These are phyloP conservation scores for Trichoderma cornu-damae DNA, from an alignment of 2,329 filamentous ascomycete species.

Conservation along the genomic window DNA sequence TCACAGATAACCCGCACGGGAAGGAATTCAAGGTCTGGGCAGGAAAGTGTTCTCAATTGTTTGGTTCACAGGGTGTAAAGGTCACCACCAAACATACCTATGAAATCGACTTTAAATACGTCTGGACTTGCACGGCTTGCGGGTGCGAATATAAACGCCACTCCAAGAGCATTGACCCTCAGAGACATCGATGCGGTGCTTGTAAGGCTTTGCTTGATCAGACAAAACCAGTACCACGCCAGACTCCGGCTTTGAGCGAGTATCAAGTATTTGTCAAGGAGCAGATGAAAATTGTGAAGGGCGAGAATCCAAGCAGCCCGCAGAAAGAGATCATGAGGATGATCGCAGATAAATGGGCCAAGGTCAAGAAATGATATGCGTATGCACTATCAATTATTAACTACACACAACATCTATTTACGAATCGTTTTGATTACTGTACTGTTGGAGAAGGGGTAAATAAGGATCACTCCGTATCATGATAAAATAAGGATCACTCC, in stretches of 20 bases:
- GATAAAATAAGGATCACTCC: too few relatives aligned
- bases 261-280: constrained; percentile 58
- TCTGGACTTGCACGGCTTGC: constrained; percentile 74
- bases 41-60: constrained; percentile 48
- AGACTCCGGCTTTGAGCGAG: constrained; percentile 30
- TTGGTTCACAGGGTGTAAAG: constrained; percentile 59
- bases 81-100: constrained; percentile 91
- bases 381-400: too few relatives aligned
- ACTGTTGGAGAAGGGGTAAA: too few relatives aligned
- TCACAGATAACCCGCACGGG: constrained; percentile 75
- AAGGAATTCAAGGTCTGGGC: constrained; percentile 77
- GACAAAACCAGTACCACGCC: constrained; percentile 65
- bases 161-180: constrained; percentile 74
- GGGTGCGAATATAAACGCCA: constrained; percentile 72
- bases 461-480: too few relatives aligned
- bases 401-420: too few relatives aligned
- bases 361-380: constrained; percentile 20
- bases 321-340: constrained; percentile 66
- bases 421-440: too few relatives aligned
- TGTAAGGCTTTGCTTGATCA: constrained; percentile 70
- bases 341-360: constrained; percentile 58
- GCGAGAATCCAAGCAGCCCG: constrained; percentile 49
- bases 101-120: constrained; percentile 85
- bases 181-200: constrained; percentile 66
- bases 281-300: constrained; percentile 59